Base-by-base conservation (phyloP, 306 rosid genomes). In the Citrullus colocynthis region DNA sequence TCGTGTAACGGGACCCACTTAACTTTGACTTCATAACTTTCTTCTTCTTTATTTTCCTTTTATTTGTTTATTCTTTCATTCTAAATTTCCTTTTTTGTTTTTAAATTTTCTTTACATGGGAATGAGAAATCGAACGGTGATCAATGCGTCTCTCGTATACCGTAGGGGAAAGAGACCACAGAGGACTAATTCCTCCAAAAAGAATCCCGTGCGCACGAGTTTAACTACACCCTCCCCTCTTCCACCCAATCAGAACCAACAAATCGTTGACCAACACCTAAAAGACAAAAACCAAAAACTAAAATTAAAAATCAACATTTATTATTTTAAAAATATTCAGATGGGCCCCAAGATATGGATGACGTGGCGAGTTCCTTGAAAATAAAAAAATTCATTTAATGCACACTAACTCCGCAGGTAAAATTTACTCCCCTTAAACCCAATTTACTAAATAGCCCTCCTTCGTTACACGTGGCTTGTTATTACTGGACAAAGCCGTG, bases 401-500 rank as follows among this genome's bases (percentile, higher is more conserved):
- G 42, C 70, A 61, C 12, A 42, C 34, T 5, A 61, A 36, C 32
- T 62, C 72, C 59, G 44, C 80, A 44, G 61, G 80, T 59, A 45
- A 21, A 58, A 62, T 77, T 51, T 32, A 78, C 63, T 49, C 51
- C 17, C 64, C 75, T 37, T 16, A 2, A 2, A 4, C 3, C 11
- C 48, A 60, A 78, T 41, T 78, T 78, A 63, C 80, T 30, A 78
- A 78, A 78, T 6, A 51, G 42, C 17, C 69, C 79, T 9, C 28
- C 7, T 5, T 0, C 8, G 0, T 6, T 30, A 30, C 61, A 78
- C 71, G 80, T 78, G 80, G 80, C 74, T 4, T 3, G 3, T 2
- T 34, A 0, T 62, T 9, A 18, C 8, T 3, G 34, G 32, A 0
- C 1, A 24, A 34, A 6, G 4, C 11, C 9, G 12, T 36, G 30